phyloP scores from a whole-genome alignment of 768 basidiomycete genomes.

The Russula griseocarnosa region DNA sequence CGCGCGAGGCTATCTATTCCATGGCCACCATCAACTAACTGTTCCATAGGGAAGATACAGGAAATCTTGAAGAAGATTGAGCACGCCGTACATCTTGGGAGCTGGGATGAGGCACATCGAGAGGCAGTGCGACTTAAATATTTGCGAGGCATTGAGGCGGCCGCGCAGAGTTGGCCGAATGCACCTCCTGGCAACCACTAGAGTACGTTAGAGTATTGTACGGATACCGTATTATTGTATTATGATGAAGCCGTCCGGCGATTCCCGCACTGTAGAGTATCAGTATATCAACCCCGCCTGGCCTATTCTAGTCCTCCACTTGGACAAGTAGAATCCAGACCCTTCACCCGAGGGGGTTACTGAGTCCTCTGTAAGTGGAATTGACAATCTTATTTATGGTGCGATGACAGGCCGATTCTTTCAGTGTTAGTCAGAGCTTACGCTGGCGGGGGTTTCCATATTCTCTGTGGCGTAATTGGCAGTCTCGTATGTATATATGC shows the following conservation, averaged over 20 bases:
- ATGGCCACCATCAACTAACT: neutral
- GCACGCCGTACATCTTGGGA: slow-evolving; percentile 44
- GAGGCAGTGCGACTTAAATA: slow-evolving; percentile 72
- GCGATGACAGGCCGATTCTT: neutral
- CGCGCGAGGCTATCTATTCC: slow-evolving; percentile 26
- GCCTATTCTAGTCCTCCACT: neutral
- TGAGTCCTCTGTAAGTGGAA: neutral
- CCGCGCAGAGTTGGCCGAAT: slow-evolving; percentile 41
- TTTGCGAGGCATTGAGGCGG: slow-evolving; percentile 57
- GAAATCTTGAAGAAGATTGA: slow-evolving; percentile 46
- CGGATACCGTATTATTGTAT: no score
- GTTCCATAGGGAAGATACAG: slow-evolving; percentile 48
- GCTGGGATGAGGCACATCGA: slow-evolving; percentile 56
- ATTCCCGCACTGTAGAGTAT: neutral
- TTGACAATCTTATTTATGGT: neutral
- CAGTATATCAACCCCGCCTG: no score
- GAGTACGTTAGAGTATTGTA: neutral
- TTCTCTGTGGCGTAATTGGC: neutral
- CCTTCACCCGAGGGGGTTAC: neutral
- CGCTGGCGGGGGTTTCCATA: neutral
- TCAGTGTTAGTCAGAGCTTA: neutral
- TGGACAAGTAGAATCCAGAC: neutral
- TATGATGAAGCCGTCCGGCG: neutral
- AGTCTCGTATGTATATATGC: neutral
- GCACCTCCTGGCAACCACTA: slow-evolving; percentile 31